Percentiles rank a stretch among this genome's conserved stretches.
These are phyloP conservation scores for Fistulinella cinereoalba DNA, from an alignment of 1,284 basidiomycete genomes.

Conservation along the genomic window DNA sequence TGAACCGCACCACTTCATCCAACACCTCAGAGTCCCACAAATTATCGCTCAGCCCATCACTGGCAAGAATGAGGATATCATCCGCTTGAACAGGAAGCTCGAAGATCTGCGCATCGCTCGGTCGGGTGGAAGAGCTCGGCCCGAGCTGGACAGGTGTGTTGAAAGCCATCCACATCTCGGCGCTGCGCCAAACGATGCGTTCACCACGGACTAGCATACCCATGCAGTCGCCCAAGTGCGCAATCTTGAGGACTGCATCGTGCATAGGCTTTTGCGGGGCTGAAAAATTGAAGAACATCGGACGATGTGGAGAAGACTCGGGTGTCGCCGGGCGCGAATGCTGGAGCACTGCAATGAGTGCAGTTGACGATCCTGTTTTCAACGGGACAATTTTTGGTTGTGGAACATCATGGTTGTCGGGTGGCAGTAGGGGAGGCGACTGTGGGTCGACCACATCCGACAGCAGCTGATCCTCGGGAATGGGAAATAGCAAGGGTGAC, in stretches of 20 bases:
- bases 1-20: constrained; percentile 79
- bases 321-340: constrained; percentile 35
- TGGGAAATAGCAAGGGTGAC: constrained; percentile 16
- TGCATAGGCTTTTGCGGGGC: constrained; percentile 13
- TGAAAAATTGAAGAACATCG: constrained; percentile 17
- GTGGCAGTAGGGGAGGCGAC: constrained; percentile 6
- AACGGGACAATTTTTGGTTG: constrained; percentile 40
- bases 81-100: constrained; percentile 79
- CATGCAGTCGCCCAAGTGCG: constrained; percentile 92
- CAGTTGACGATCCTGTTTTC: constrained; percentile 65
- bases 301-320: constrained; percentile 22
- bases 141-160: constrained; percentile 91
- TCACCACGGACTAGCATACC: constrained; percentile 80
- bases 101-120: constrained; percentile 71
- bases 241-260: constrained; percentile 81
- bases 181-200: constrained; percentile 80
- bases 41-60: constrained; percentile 92
- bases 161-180: constrained; percentile 95
- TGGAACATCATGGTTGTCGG: constrained; percentile 9
- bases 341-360: constrained; percentile 63
- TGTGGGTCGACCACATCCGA: background rate
- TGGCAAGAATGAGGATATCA: constrained; percentile 88
- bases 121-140: constrained; percentile 68
- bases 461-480: constrained; percentile 27
- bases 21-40: constrained; percentile 94